Evolutionary conservation across 148 eudicot species (phyloP).

Genomic region (Rhododendron williamsianum): DNA sequence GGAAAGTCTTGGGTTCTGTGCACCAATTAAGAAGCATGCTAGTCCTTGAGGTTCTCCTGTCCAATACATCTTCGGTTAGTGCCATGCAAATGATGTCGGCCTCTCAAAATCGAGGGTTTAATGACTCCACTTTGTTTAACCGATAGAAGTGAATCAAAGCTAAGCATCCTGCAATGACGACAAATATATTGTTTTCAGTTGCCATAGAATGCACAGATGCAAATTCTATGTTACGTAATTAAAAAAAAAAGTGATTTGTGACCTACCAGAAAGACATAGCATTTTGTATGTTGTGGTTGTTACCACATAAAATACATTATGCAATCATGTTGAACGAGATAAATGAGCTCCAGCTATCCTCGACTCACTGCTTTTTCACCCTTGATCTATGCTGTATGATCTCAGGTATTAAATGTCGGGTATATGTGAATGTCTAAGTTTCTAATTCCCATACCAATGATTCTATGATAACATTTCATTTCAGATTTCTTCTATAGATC

Average conservation of each 20-base stretch:
- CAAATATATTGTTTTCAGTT: background rate
- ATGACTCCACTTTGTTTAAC: background rate
- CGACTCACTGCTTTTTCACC: background rate
- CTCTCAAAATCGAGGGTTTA: background rate
- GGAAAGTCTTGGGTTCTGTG: background rate
- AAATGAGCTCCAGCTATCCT: too few species aligned
- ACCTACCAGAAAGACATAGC: background rate
- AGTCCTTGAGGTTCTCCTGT: background rate
- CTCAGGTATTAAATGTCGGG: background rate
- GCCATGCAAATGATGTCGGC: background rate
- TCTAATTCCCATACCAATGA: background rate
- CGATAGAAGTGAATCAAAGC: background rate
- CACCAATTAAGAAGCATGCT: background rate
- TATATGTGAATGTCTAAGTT: too few species aligned
- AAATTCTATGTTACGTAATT: background rate
- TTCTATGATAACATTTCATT: too few species aligned
- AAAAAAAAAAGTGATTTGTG: background rate
- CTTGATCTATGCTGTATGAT: background rate
- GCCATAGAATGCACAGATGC: background rate
- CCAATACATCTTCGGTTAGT: background rate
- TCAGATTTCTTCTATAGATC: too few species aligned
- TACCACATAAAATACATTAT: background rate
- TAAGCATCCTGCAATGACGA: background rate
- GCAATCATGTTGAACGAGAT: background rate
- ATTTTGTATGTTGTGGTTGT: background rate